Base-by-base conservation (phyloP, 2,329 filamentous ascomycete genomes). In the Sporothrix variecibatus region DNA sequence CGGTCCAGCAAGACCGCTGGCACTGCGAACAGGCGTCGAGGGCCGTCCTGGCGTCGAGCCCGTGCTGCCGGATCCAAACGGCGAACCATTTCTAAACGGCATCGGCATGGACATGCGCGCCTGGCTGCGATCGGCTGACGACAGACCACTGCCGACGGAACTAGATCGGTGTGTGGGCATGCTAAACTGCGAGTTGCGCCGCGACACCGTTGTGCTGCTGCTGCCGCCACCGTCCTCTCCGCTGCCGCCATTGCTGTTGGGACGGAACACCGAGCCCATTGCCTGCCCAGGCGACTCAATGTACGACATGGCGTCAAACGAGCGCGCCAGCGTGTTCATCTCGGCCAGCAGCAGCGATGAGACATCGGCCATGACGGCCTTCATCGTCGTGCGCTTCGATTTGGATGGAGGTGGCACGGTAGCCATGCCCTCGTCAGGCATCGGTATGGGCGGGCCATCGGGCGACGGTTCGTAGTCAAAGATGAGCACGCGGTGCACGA, bases 71-170 rank as follows among this genome's bases (percentile, higher is more conserved):
- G 86, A 86, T 1, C 82, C 83, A 62, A 85, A 83, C 5, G 81
- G 83, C 74, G 84, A 76, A 71, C 81, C 58, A 3, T 43, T 79
- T 79, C 86, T 82, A 80, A 88, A 82, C 78, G 88, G 85, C 26
- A 88, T 87, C 17, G 93, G 94, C 91, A 95, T 93, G 1, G 94
- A 95, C 92, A 95, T 94, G 76, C 94, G 91, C 74, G 89, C 86
- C 62, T 90, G 85, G 69, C 87, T 84, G 78, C 89, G 90, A 79
- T 93, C 92, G 56, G 83, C 74, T 74, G 86, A 80, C 75, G 72
- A 53, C 34, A 75, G 3, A 26, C 20, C 43, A 46, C 87, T 84
- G 77, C 86, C 83, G 64, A 88, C 83, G 43, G 91, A 89, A 71
- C 80, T 85, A 8, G 89, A 89, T 64, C 89, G 85, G 38, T 83